These are phyloP conservation scores for Tulasnella sp. DNA, from an alignment of 768 basidiomycete species.

Conservation along the genomic window DNA sequence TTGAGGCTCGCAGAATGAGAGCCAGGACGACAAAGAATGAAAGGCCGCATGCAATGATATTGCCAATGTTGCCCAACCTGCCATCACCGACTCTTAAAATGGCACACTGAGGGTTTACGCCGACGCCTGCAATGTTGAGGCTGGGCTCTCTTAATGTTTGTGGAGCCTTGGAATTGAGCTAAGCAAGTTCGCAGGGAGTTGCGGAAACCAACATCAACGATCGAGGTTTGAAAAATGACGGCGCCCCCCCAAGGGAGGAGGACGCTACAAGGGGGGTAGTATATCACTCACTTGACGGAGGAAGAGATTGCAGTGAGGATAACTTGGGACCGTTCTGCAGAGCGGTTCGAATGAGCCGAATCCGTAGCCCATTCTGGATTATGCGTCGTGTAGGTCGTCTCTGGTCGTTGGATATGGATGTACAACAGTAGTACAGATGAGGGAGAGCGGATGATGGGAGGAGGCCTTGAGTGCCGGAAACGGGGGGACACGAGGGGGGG, in stretches of 20 bases:
- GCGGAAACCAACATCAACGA: slow-evolving; percentile 15
- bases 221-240: slow-evolving; percentile 20
- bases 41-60: slow-evolving; percentile 72
- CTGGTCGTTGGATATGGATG: not conserved
- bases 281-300: slow-evolving; percentile 65
- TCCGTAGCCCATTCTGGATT: slow-evolving; percentile 20
- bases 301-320: slow-evolving; percentile 93
- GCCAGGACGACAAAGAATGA: slow-evolving; percentile 52
- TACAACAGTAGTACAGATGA: not conserved
- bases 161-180: slow-evolving; percentile 32
- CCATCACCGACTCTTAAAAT: slow-evolving; percentile 52
- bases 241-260: slow-evolving; percentile 1
- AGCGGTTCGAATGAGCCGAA: slow-evolving; percentile 69
- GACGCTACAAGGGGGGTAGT: slow-evolving; percentile 21
- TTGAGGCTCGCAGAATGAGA: slow-evolving; percentile 51
- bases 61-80: slow-evolving; percentile 71
- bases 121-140: slow-evolving; percentile 59
- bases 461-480: not conserved
- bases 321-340: slow-evolving; percentile 63
- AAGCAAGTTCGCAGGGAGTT: slow-evolving; percentile 17
- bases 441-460: not conserved
- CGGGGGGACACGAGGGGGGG: not conserved
- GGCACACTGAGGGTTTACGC: slow-evolving; percentile 73
- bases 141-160: slow-evolving; percentile 38
- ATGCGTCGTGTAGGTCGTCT: not conserved